A percentile compares a stretch with the other conserved stretches of the same genome.
phyloP scores from a whole-genome alignment of 2,329 filamentous ascomycete genomes.

The Paecilomyces dactylethromorphus region DNA sequence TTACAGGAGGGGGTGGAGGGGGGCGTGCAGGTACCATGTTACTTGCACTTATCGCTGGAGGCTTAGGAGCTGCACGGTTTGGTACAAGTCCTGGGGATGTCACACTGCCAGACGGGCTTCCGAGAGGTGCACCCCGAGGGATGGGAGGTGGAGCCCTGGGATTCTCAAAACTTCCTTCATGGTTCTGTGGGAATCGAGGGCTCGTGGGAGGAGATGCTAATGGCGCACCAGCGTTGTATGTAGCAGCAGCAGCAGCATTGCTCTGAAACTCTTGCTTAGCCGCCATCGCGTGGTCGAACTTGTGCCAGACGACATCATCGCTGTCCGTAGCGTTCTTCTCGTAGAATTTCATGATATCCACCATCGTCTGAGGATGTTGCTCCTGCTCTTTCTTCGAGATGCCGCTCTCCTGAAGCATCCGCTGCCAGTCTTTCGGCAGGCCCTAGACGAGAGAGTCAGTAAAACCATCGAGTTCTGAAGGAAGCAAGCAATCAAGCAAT shows the following conservation, averaged over 20 bases:
- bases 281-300: conserved; percentile 80
- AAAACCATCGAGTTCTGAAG: background rate
- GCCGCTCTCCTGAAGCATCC: conserved; percentile 87
- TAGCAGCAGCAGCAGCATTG: conserved; percentile 38
- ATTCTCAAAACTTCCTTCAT: conserved; percentile 95
- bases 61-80: conserved; percentile 76
- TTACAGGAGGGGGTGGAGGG: conserved; percentile 35
- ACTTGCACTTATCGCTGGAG: conserved; percentile 50
- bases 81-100: conserved; percentile 56
- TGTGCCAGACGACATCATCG: conserved; percentile 88
- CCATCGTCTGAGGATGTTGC: conserved; percentile 90
- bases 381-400: conserved; percentile 94
- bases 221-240: conserved; percentile 50
- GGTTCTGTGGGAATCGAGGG: conserved; percentile 80
- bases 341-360: conserved; percentile 94
- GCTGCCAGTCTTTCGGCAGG: conserved; percentile 95
- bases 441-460: conserved; percentile 51
- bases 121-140: conserved; percentile 45
- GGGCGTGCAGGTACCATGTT: conserved; percentile 34
- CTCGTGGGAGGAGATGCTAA: conserved; percentile 74
- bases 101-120: conserved; percentile 34
- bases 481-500: background rate
- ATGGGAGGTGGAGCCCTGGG: conserved; percentile 88
- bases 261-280: conserved; percentile 38
- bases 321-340: conserved; percentile 83